These are phyloP conservation scores for Paraphoma sp. DNA, from an alignment of 2,329 filamentous ascomycete genomes.

Conservation along the genomic window DNA sequence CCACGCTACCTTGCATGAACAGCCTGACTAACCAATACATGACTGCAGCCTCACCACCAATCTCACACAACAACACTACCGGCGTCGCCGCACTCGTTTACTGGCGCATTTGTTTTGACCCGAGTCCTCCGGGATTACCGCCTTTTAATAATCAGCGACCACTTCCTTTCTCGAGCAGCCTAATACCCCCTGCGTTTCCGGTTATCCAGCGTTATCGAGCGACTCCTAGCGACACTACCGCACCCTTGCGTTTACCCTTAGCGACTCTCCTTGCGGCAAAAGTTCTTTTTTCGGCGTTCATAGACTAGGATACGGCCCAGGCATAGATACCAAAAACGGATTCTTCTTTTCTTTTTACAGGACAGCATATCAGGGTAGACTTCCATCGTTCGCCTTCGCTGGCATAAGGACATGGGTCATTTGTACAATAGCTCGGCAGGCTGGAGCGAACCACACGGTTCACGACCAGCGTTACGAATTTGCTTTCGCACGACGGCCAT, in stretches of 20 bases:
- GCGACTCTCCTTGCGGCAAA: constrained; percentile 47
- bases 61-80: constrained; percentile 19
- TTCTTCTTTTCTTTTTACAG: constrained; percentile 29
- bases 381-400: constrained; percentile 42
- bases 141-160: constrained; percentile 47
- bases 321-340: constrained; percentile 51
- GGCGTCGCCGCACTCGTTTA: constrained; percentile 13
- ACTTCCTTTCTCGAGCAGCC: constrained; percentile 37
- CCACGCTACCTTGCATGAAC: constrained; percentile 35
- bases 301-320: constrained; percentile 49
- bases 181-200: constrained; percentile 46
- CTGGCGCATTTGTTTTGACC: constrained; percentile 24
- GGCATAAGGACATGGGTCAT: constrained; percentile 37
- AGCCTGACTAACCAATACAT: constrained; percentile 37
- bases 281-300: constrained; percentile 45
- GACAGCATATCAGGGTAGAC: constrained; percentile 43
- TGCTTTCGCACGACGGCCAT: constrained; percentile 42
- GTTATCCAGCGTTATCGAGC: constrained; percentile 33
- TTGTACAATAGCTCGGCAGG: constrained; percentile 45
- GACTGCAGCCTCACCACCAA: constrained; percentile 33
- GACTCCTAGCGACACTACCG: constrained; percentile 21
- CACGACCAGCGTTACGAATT: constrained; percentile 40
- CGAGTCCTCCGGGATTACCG: constrained; percentile 36
- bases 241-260: constrained; percentile 36
- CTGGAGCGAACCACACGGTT: constrained; percentile 33